Evolutionary conservation across 441 rosid genomes (phyloP), one percentile per base, ranked within the genome.

Genomic region (Pelargonium citronellum): DNA sequence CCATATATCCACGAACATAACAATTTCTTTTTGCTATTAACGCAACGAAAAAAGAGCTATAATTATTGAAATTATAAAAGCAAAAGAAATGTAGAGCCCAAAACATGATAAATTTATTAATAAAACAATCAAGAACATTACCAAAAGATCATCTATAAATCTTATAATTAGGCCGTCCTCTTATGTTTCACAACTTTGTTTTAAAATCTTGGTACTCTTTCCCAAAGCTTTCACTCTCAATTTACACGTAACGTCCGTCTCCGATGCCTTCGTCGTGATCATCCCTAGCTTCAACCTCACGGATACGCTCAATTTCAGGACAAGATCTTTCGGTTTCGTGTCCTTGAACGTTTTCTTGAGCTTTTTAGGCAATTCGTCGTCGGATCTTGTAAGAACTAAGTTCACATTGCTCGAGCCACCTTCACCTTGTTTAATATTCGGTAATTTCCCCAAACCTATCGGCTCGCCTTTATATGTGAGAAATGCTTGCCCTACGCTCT

Each of bases 221-320:
- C 78, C 80, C 67, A 84, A 66, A 0, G 80, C 74, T 57, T 67
- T 74, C 17, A 82, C 83, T 72, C 75, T 72, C 27, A 84, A 71
- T 12, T 67, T 34, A 73, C 86, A 82, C 17, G 49, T 64, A 12
- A 81, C 78, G 20, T 70, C 60, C 53, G 77, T 58, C 20, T 37
- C 69, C 75, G 67, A 73, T 2, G 16, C 71, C 78, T 75, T 69
- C 37, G 74, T 58, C 62, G 34, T 63, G 4, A 78, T 8, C 9
- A 34, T 3, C 68, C 78, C 37, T 17, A 67, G 16, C n/a, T 69
- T 81, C 66, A 81, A 43, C 24, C 58, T 53, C 69, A 71, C 73
- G 4, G 78, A 63, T 0, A 80, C 22, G 15, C 67, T 69, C 69
- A 81, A 20, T 39, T 64, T 67, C 27, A 79, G 58, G 3, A 84